phyloP scores from a whole-genome alignment of 306 rosid genomes.

The Prunus campanulata region DNA sequence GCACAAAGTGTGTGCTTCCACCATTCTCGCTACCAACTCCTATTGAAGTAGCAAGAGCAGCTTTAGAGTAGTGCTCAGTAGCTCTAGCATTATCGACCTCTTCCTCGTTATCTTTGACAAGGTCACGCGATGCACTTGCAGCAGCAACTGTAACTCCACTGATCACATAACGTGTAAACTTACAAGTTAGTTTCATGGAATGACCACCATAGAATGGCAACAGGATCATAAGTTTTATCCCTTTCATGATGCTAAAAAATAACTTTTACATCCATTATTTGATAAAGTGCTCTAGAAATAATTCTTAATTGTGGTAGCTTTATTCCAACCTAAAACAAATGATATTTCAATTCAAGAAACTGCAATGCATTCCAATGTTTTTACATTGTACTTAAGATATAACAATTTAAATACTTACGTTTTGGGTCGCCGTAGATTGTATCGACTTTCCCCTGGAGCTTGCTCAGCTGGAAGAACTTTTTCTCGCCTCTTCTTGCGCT shows the following conservation, averaged over 20 bases:
- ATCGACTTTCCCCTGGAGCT: constrained; percentile 57
- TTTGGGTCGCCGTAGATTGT: constrained; percentile 80
- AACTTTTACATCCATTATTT: not conserved
- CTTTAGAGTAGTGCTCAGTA: constrained; percentile 36
- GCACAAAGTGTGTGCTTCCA: constrained; percentile 53
- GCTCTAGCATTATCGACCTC: constrained; percentile 41
- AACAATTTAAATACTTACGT: constrained; percentile 30
- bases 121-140: constrained; percentile 36
- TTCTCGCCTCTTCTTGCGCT: constrained; percentile 60
- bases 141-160: constrained; percentile 57
- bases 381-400: not conserved
- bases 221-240: not conserved
- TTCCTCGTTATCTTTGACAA: constrained; percentile 49
- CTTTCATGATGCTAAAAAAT: not conserved
- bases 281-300: not conserved
- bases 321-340: not conserved
- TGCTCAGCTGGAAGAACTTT: constrained; percentile 48
- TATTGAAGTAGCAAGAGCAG: constrained; percentile 52
- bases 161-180: constrained; percentile 22
- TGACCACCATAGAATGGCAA: not conserved
- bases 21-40: constrained; percentile 66
- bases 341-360: not conserved
- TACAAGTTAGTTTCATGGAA: constrained; percentile 17
- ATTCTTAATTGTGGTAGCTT: not conserved
- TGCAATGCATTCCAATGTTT: not conserved